Base-by-base conservation (phyloP, 257 asterid genomes). In the Mentha longifolia region DNA sequence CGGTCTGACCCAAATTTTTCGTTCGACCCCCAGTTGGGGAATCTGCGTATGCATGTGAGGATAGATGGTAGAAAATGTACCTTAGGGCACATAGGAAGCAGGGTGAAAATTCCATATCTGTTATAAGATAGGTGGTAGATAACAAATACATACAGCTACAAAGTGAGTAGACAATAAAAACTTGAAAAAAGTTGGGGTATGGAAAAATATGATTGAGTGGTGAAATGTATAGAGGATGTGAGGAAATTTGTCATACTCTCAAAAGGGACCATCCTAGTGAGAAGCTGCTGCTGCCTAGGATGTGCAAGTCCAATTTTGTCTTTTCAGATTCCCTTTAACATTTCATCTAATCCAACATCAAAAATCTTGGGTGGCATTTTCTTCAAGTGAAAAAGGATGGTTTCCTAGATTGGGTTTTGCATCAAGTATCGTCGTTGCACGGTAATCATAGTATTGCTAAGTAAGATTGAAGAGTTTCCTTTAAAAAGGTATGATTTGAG, bases 261-360 rank as follows among this genome's bases (percentile, higher is more conserved):
- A 62, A 73, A 61, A 64, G 72, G 86, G 85, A 61, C 83, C 85
- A 77, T 76, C 70, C 77, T 61, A 61, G 22, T 68, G 66, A 51
- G 59, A 73, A 73, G 50, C 13, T 12, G 50, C 19, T 69, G 73
- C 58, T 76, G n/a, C n/a, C n/a, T n/a, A n/a, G n/a, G 72, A 75
- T 68, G 42, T 30, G 69, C 82, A 74, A 75, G 76, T 80, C 78
- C 78, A 56, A 62, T 43, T 54, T 68, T 71, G 78, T 72, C 82
- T 83, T 70, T 77, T 35, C 59, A 69, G 83, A 80, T 77, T 83
- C 87, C 68, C 62, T 51, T 25, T 2, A 25, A 25, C n/a, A n/a
- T n/a, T n/a, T n/a, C n/a, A n/a, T n/a, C n/a, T n/a, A n/a, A n/a
- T n/a, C n/a, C n/a, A n/a, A n/a, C n/a, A n/a, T n/a, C n/a, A n/a